Evolutionary conservation across 257 asterid genomes (phyloP).

Genomic region (Nicotiana noctiflora): DNA sequence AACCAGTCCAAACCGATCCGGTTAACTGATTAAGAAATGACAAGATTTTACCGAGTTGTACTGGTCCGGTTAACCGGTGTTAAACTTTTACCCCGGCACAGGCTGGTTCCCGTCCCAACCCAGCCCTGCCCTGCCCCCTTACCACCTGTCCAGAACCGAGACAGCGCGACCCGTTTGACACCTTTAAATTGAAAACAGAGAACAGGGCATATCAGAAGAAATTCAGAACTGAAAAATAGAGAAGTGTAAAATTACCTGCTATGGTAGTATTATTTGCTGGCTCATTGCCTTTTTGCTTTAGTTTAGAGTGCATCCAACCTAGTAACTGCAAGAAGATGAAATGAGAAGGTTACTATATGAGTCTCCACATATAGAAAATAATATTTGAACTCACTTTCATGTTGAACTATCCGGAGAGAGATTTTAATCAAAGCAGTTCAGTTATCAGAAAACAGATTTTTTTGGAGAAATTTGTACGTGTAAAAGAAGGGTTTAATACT

Average conservation of each 20-base stretch:
- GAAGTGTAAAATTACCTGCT: slow-evolving; percentile 36
- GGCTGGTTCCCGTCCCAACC: too few species aligned
- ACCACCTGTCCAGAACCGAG: too few species aligned
- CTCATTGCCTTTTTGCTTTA: slow-evolving; percentile 39
- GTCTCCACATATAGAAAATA: slow-evolving; percentile 10
- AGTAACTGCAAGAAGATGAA: slow-evolving; percentile 53
- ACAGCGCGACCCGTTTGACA: too few species aligned
- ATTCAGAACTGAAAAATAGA: neutral
- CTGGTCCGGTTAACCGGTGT: too few species aligned
- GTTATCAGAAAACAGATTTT: slow-evolving; percentile 12
- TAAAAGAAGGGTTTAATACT: slow-evolving; percentile 13
- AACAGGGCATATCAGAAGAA: neutral
- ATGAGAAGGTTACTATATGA: slow-evolving; percentile 17
- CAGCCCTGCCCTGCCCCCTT: too few species aligned
- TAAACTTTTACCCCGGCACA: too few species aligned
- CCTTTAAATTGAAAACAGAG: too few species aligned
- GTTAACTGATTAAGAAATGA: too few species aligned
- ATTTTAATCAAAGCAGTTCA: slow-evolving; percentile 31
- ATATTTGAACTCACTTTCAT: slow-evolving; percentile 61
- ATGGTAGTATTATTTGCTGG: slow-evolving; percentile 32
- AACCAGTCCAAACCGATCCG: too few species aligned
- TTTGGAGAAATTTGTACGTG: slow-evolving; percentile 15
- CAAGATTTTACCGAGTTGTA: too few species aligned
- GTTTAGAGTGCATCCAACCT: slow-evolving; percentile 83
- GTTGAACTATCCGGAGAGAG: slow-evolving; percentile 29